phyloP scores from a whole-genome alignment of 202 grass and related monocot species.

The Brachypodium distachyon region DNA sequence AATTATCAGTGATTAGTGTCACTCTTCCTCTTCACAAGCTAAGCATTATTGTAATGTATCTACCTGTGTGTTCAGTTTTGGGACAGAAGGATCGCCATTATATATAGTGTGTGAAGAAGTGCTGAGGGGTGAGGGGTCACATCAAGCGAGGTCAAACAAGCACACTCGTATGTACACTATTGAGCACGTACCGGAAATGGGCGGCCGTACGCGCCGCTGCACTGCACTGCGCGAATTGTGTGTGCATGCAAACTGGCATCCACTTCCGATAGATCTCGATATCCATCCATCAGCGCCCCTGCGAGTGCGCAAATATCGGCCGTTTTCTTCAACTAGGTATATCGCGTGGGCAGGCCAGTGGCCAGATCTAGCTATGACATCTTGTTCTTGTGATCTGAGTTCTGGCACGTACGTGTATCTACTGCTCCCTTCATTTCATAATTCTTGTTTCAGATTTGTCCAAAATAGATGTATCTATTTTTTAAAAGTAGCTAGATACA shows the following conservation, averaged over 20 bases:
- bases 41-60: background rate
- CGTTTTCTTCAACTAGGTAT: background rate
- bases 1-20: background rate
- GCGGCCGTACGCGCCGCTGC: conserved; percentile 9
- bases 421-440: too few relatives aligned
- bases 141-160: conserved; percentile 43
- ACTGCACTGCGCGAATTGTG: background rate
- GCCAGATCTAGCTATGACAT: background rate
- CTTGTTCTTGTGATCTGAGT: background rate
- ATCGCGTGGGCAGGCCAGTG: background rate
- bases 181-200: background rate
- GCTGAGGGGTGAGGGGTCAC: conserved; percentile 6
- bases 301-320: background rate
- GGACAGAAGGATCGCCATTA: conserved; percentile 15
- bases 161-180: background rate
- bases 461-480: too few relatives aligned
- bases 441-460: too few relatives aligned
- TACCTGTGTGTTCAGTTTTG: background rate
- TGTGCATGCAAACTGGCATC: conserved; percentile 16
- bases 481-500: too few relatives aligned
- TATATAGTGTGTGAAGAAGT: conserved; percentile 16
- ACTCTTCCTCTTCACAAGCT: too few relatives aligned
- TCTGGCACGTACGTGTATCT: background rate
- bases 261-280: conserved; percentile 21
- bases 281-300: background rate